Conservation (phyloP, 164 flowering plant species). For the Dillenia suffruticosa region DNA sequence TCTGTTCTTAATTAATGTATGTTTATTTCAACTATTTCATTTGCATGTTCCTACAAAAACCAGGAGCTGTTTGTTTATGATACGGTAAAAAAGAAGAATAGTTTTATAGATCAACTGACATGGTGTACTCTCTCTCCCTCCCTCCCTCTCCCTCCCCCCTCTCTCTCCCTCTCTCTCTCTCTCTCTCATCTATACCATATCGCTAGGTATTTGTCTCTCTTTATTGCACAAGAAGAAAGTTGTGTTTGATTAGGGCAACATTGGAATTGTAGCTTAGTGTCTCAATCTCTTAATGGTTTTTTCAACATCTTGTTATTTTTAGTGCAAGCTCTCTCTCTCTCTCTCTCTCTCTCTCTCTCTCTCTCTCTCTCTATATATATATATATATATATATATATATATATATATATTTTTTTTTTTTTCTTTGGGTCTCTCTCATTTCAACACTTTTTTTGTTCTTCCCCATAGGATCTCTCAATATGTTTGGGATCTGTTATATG, state of each 20-base stretch:
- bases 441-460: background rate
- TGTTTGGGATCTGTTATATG: slow-evolving; percentile 36
- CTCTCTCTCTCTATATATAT: background rate
- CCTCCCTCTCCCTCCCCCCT: no score
- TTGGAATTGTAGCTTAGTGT: no score
- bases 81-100: background rate
- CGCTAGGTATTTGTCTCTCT: no score
- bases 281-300: no score
- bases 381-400: no score
- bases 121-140: background rate
- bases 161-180: background rate
- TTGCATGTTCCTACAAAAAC: background rate
- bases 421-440: no score
- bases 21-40: slow-evolving; percentile 1
- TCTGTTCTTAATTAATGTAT: background rate
- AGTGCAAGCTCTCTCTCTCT: background rate
- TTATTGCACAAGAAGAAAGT: no score
- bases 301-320: no score
- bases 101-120: background rate
- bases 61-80: slow-evolving; percentile 8
- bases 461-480: background rate
- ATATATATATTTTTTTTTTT: no score
- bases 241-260: no score
- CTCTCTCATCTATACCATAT: background rate
- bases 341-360: background rate